Evolutionary conservation across 352 stramenopile species (phyloP).

Genomic region (Phytophthora niederhauseri): DNA sequence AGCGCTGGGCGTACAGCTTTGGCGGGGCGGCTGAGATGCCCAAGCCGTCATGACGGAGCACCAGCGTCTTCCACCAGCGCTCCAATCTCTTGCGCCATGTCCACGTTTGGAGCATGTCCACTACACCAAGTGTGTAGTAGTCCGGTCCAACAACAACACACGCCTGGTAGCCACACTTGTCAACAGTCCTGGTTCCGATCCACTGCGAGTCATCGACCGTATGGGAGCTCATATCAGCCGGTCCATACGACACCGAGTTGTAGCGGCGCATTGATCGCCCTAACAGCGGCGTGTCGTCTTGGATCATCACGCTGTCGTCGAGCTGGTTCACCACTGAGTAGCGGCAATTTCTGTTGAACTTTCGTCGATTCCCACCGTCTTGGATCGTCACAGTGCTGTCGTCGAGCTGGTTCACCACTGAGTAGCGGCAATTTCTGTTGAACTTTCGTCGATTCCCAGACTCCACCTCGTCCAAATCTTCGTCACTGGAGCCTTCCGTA

Average conservation of each 20-base stretch:
- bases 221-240: constrained; percentile 23
- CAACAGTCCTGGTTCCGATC: constrained; percentile 61
- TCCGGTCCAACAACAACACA: constrained; percentile 81
- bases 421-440: constrained; percentile 75
- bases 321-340: constrained; percentile 68
- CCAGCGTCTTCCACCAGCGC: constrained; percentile 83
- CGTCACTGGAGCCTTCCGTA: constrained; percentile 50
- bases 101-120: constrained; percentile 93
- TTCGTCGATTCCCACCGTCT: constrained; percentile 49
- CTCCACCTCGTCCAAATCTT: constrained; percentile 65
- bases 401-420: constrained; percentile 59
- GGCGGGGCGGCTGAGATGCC: constrained; percentile 85
- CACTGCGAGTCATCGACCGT: constrained; percentile 48
- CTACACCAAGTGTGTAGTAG: constrained; percentile 89
- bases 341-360: constrained; percentile 71
- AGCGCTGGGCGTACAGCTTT: constrained; percentile 74
- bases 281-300: constrained; percentile 58
- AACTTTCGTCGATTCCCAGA: constrained; percentile 57
- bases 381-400: constrained; percentile 37
- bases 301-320: constrained; percentile 59
- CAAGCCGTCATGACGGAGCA: constrained; percentile 68
- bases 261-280: constrained; percentile 39
- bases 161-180: constrained; percentile 74
- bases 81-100: constrained; percentile 85
- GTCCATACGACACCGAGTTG: constrained; percentile 53